Conservation (phyloP, 306 rosid species). For the Casuarina glauca region DNA sequence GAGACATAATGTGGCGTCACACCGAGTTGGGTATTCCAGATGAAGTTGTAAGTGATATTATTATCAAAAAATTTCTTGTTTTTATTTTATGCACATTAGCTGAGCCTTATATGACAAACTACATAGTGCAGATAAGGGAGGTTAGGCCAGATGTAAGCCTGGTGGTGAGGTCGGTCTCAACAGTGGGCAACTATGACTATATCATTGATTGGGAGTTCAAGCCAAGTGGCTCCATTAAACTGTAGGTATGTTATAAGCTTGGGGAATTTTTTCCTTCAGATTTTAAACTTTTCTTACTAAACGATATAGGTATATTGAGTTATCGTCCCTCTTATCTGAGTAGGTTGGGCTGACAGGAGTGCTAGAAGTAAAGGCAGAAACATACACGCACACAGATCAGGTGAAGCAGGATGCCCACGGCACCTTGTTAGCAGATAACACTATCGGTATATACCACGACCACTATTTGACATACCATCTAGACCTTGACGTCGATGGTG, state of each 20-base stretch:
- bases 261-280: too few relatives aligned
- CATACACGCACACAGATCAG: constrained; percentile 34
- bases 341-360: constrained; percentile 57
- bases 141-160: constrained; percentile 48
- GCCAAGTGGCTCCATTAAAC: constrained; percentile 57
- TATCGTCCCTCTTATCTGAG: neutral
- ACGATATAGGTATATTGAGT: neutral
- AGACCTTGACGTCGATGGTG: constrained; percentile 58
- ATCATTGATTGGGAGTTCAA: constrained; percentile 60
- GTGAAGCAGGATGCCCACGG: constrained; percentile 50
- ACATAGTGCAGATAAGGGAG: constrained; percentile 42
- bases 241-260: constrained; percentile 36
- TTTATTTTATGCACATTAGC: neutral
- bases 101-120: neutral
- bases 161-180: constrained; percentile 48
- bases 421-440: constrained; percentile 41
- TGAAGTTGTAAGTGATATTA: constrained; percentile 17
- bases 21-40: constrained; percentile 38
- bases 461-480: constrained; percentile 57
- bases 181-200: constrained; percentile 54
- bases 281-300: too few relatives aligned
- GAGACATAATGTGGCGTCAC: constrained; percentile 71
- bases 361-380: constrained; percentile 36
- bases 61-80: neutral
- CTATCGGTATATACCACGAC: constrained; percentile 53